phyloP scores from a whole-genome alignment of 371 early-diverging fungal genomes.

The Mucor ambiguus region DNA sequence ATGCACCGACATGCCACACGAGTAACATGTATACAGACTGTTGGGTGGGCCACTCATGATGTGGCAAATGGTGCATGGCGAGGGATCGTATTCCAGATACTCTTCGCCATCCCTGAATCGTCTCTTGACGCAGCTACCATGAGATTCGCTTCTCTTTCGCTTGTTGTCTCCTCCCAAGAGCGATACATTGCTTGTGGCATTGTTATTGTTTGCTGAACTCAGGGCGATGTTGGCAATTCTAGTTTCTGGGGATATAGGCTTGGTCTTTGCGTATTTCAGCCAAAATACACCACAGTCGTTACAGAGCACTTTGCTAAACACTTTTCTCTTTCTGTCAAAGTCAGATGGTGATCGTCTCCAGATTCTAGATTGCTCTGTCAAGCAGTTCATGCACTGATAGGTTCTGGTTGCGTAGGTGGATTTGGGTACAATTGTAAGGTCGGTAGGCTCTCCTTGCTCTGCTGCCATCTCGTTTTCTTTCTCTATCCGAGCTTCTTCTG shows the following conservation, averaged over 20 bases:
- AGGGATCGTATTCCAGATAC: constrained; percentile 16
- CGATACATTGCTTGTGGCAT: not conserved
- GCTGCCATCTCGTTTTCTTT: constrained; percentile 16
- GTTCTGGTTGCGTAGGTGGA: constrained; percentile 16
- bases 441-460: constrained; percentile 20
- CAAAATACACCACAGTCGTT: constrained; percentile 73
- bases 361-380: constrained; percentile 45
- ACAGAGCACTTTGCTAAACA: constrained; percentile 64
- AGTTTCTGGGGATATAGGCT: constrained; percentile 25
- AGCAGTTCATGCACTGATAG: constrained; percentile 64
- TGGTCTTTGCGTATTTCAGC: constrained; percentile 73
- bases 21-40: constrained; percentile 53
- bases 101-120: not conserved
- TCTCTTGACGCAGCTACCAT: not conserved
- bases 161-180: constrained; percentile 1
- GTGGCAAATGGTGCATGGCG: constrained; percentile 60
- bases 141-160: constrained; percentile 10
- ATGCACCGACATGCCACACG: constrained; percentile 67
- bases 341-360: constrained; percentile 62
- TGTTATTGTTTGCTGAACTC: not conserved
- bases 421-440: constrained; percentile 40
- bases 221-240: constrained; percentile 1
- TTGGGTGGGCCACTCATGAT: constrained; percentile 24
- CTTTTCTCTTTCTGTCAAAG: constrained; percentile 48
- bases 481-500: constrained; percentile 10